Evolutionary conservation across 805 yeast species (phyloP).

Genomic region (Starmerella powellii): DNA sequence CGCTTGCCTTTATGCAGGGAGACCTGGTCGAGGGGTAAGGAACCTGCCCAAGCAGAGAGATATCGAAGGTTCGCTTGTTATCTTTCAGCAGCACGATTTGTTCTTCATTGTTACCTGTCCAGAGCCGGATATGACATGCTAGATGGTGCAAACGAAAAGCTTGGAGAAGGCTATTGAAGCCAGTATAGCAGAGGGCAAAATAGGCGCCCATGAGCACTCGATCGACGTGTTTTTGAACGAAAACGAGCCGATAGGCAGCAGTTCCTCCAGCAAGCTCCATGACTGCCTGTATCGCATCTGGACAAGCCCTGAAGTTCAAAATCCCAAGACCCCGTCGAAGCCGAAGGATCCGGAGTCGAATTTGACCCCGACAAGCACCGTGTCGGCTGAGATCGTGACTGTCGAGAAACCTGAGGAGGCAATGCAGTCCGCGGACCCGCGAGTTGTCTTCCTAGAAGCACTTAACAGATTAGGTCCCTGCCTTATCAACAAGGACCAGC

Average conservation of each 20-base stretch:
- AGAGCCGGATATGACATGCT: not conserved
- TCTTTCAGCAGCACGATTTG: too few relatives aligned
- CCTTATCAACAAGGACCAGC: conserved; percentile 24
- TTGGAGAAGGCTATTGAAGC: conserved; percentile 22
- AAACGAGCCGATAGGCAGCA: conserved; percentile 17
- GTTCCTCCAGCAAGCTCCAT: conserved; percentile 27
- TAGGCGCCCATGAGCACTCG: conserved; percentile 7
- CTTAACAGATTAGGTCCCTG: conserved; percentile 27
- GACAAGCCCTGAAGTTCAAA: conserved; percentile 10
- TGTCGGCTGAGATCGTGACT: not conserved
- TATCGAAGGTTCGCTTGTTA: too few relatives aligned
- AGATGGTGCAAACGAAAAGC: conserved; percentile 13
- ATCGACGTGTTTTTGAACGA: conserved; percentile 18
- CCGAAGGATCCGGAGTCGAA: not conserved
- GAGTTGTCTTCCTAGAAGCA: conserved; percentile 25
- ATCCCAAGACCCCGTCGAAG: not conserved
- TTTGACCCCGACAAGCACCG: conserved; percentile 7
- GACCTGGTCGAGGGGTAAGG: too few relatives aligned
- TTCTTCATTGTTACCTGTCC: too few relatives aligned
- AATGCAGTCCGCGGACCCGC: conserved; percentile 8
- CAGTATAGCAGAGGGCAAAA: conserved; percentile 12
- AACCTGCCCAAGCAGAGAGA: too few relatives aligned
- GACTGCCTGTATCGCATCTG: conserved; percentile 28
- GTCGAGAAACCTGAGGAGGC: not conserved
- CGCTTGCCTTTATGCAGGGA: too few relatives aligned